Conservation (phyloP, 2,329 filamentous ascomycete species). For the Chaetoscypha palmicola region DNA sequence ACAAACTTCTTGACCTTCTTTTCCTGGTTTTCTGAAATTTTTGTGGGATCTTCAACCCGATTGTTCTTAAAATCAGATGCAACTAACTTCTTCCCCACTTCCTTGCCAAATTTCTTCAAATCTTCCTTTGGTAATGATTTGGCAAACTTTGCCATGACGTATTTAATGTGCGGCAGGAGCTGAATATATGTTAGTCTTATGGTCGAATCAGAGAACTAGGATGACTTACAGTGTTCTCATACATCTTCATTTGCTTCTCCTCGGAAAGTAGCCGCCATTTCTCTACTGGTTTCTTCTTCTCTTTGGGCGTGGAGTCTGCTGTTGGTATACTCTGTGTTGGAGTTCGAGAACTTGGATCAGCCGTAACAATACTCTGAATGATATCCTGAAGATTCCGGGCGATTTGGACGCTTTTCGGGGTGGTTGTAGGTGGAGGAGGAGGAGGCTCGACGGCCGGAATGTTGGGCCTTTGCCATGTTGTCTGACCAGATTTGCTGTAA, state of each 20-base stretch:
- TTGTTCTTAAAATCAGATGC: conserved; percentile 86
- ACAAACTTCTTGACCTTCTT: conserved; percentile 79
- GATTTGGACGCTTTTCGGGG: conserved; percentile 36
- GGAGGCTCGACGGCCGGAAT: conserved; percentile 55
- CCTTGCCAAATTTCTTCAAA: conserved; percentile 54
- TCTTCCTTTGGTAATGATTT: conserved; percentile 79
- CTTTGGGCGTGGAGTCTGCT: conserved; percentile 43
- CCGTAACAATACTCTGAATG: conserved; percentile 73
- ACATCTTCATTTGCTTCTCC: conserved; percentile 92
- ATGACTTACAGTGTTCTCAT: conserved; percentile 77
- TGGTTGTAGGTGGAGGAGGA: conserved; percentile 47
- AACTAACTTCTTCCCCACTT: conserved; percentile 81
- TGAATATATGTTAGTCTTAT: conserved; percentile 33
- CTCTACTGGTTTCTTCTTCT: conserved; percentile 55
- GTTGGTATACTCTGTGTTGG: conserved; percentile 58
- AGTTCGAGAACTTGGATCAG: conserved; percentile 35
- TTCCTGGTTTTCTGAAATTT: conserved; percentile 69
- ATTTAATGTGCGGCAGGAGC: conserved; percentile 79
- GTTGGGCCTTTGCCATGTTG: conserved; percentile 76
- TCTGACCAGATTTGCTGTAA: conserved; percentile 70
- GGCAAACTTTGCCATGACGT: conserved; percentile 80
- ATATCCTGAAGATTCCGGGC: conserved; percentile 75
- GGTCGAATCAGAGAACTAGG: background rate
- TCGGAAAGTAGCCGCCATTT: conserved; percentile 63
- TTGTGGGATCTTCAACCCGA: conserved; percentile 75